Conservation (phyloP, 2,329 filamentous ascomycete genomes). For the Cladosporium phlei region DNA sequence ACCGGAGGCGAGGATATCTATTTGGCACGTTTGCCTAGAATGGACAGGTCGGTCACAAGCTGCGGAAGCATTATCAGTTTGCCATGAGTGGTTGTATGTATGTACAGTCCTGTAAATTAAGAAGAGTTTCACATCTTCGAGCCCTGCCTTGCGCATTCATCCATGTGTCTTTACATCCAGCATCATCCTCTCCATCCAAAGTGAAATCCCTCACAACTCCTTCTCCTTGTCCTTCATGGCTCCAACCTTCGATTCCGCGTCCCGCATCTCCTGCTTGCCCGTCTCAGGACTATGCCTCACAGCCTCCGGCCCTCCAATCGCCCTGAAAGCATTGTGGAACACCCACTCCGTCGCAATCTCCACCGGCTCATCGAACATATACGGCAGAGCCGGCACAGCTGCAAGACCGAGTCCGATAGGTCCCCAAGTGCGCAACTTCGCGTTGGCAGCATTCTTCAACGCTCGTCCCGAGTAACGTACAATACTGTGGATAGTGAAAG, state of each 20-base stretch:
- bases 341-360: slow-evolving; percentile 86
- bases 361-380: slow-evolving; percentile 84
- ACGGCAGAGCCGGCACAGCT: slow-evolving; percentile 74
- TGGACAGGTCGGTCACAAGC: no score
- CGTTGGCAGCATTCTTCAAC: slow-evolving; percentile 77
- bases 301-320: slow-evolving; percentile 62
- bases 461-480: slow-evolving; percentile 83
- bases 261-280: slow-evolving; percentile 26
- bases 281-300: slow-evolving; percentile 41
- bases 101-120: no score
- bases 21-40: no score
- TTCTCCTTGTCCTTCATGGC: slow-evolving; percentile 29
- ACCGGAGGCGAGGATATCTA: no score
- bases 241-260: slow-evolving; percentile 7
- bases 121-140: no score
- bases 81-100: no score
- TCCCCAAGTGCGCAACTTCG: slow-evolving; percentile 71
- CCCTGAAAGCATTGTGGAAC: slow-evolving; percentile 77
- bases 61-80: no score
- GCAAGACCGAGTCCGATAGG: slow-evolving; percentile 73
- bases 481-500: slow-evolving; percentile 88
- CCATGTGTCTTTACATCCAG: no score
- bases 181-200: no score
- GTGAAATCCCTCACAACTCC: slow-evolving; percentile 35
- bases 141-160: no score